phyloP scores from a whole-genome alignment of 2,329 filamentous ascomycete genomes.

The Dactylellina cionopaga region DNA sequence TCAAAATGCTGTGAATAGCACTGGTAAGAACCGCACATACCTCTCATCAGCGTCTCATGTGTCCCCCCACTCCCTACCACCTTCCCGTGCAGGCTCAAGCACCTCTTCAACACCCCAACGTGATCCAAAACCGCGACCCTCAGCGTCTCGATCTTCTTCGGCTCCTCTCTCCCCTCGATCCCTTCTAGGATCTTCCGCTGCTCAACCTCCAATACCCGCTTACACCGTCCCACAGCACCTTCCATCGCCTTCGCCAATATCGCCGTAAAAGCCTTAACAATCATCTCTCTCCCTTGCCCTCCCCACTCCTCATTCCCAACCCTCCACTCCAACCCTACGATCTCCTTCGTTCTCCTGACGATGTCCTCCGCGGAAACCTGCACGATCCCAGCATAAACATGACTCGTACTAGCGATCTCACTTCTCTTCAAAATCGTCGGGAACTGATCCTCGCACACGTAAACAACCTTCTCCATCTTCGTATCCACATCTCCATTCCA shows the following conservation, averaged over 20 bases:
- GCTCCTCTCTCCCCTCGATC: conserved; percentile 65
- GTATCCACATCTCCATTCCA: conserved; percentile 54
- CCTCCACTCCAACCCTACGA: conserved; percentile 78
- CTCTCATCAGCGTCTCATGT: conserved; percentile 71
- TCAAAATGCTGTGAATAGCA: conserved; percentile 41
- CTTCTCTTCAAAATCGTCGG: conserved; percentile 89
- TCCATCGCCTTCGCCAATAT: conserved; percentile 56
- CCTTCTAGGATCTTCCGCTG: conserved; percentile 63
- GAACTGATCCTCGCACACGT: conserved; percentile 84
- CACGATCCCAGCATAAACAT: conserved; percentile 75
- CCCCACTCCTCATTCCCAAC: conserved; percentile 77
- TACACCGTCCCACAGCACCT: conserved; percentile 55
- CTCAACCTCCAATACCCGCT: conserved; percentile 60
- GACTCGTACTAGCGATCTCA: conserved; percentile 77
- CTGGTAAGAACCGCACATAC: conserved; percentile 64
- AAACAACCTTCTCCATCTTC: conserved; percentile 75
- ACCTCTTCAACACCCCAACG: conserved; percentile 85
- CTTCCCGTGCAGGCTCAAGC: conserved; percentile 74
- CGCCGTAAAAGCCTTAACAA: conserved; percentile 41
- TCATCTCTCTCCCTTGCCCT: conserved; percentile 43
- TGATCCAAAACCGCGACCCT: conserved; percentile 89
- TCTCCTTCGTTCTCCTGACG: conserved; percentile 87
- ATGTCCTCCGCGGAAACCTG: conserved; percentile 93
- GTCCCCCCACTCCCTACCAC: conserved; percentile 67
- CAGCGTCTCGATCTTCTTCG: conserved; percentile 76